A percentile compares a stretch with the other conserved stretches of the same genome.
Conservation (phyloP, 768 basidiomycete genomes). For the Russula dissimulans region DNA sequence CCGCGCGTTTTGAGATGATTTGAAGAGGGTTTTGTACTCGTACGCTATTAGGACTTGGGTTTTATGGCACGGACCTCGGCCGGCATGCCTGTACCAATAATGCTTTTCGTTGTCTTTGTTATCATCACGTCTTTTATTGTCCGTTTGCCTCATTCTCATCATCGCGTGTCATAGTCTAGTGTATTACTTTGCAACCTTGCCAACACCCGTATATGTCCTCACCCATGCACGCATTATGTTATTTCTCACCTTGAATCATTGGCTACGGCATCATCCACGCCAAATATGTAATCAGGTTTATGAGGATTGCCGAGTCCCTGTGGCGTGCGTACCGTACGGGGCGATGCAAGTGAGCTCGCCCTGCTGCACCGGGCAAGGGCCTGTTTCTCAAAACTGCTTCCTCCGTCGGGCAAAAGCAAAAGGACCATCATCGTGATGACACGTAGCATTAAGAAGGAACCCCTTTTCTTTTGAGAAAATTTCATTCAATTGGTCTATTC, state of each 20-base stretch:
- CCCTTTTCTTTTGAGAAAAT: too few relatives aligned
- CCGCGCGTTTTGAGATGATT: neutral
- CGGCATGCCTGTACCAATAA: slow-evolving; percentile 14
- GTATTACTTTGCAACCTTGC: slow-evolving; percentile 4
- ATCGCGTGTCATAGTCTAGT: slow-evolving; percentile 6
- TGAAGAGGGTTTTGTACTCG: slow-evolving; percentile 5
- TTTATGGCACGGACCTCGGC: slow-evolving; percentile 1
- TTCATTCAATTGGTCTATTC: too few relatives aligned
- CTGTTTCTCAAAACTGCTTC: too few relatives aligned
- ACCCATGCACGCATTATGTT: slow-evolving; percentile 5
- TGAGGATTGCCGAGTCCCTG: too few relatives aligned
- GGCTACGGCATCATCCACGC: too few relatives aligned
- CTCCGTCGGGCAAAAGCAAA: too few relatives aligned
- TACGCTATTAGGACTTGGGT: slow-evolving; percentile 1
- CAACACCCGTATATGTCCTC: neutral
- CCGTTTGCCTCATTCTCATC: neutral
- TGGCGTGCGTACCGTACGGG: too few relatives aligned
- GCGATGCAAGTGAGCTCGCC: too few relatives aligned
- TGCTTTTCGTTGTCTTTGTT: neutral
- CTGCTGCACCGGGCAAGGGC: too few relatives aligned
- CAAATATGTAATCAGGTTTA: too few relatives aligned
- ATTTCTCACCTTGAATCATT: neutral
- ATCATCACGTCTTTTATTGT: slow-evolving; percentile 4
- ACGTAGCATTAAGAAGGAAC: too few relatives aligned
- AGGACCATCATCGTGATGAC: too few relatives aligned